Conservation (phyloP, 148 eudicot species). For the Chenopodium album region DNA sequence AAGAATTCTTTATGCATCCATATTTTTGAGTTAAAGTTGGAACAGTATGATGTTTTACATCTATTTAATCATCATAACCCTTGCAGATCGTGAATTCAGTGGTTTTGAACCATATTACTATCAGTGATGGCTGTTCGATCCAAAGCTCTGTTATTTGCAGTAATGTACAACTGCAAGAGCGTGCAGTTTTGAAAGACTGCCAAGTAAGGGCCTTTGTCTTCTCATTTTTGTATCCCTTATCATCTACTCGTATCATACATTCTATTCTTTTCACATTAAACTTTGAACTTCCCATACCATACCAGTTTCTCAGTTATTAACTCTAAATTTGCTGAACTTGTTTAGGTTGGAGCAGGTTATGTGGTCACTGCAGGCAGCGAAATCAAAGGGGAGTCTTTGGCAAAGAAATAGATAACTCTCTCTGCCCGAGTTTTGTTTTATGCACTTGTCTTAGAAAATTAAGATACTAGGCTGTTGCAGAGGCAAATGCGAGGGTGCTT, state of each 20-base stretch:
- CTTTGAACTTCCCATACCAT: not conserved
- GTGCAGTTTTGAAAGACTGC: slow-evolving; percentile 79
- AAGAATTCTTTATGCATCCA: not conserved
- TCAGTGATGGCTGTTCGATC: slow-evolving; percentile 91
- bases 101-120: slow-evolving; percentile 81
- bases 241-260: no score
- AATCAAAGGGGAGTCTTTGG: slow-evolving; percentile 77
- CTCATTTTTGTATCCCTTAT: not conserved
- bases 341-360: slow-evolving; percentile 89
- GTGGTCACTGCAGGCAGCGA: slow-evolving; percentile 87
- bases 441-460: not conserved
- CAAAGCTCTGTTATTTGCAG: slow-evolving; percentile 97
- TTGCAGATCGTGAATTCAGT: slow-evolving; percentile 83
- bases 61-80: not conserved
- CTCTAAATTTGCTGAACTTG: not conserved
- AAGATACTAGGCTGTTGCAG: not conserved
- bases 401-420: slow-evolving; percentile 57
- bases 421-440: slow-evolving; percentile 21
- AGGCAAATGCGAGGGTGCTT: not conserved
- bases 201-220: slow-evolving; percentile 52
- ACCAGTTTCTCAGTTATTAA: not conserved
- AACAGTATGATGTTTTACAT: not conserved
- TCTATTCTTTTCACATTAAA: not conserved
- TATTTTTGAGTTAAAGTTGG: not conserved
- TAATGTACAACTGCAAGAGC: slow-evolving; percentile 88